Evolutionary conservation across 192 early-diverging fungal species (phyloP).

Genomic region (Dissophora ornata): DNA sequence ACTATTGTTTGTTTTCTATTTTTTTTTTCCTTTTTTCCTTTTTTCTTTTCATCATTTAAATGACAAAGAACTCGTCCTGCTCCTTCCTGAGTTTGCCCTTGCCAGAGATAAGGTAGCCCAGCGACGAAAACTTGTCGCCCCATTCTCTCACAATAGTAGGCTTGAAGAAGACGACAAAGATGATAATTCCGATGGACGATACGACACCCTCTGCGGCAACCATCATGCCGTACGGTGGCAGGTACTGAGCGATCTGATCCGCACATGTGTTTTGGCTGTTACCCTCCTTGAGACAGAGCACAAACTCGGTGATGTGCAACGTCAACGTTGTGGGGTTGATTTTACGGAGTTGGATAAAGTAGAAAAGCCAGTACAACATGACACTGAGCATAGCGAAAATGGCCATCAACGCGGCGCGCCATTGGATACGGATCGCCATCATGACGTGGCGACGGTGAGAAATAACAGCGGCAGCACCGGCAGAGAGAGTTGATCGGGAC

Average conservation of each 20-base stretch:
- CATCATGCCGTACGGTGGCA: constrained; percentile 62
- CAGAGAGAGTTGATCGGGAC: constrained; percentile 49
- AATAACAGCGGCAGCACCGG: constrained; percentile 32
- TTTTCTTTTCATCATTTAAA: constrained; percentile 30
- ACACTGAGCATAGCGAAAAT: constrained; percentile 54
- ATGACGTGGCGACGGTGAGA: constrained; percentile 61
- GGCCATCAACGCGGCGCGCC: constrained; percentile 64
- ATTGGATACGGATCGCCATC: constrained; percentile 65
- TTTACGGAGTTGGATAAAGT: constrained; percentile 58
- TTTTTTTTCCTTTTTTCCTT: constrained; percentile 1
- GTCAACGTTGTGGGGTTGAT: constrained; percentile 25
- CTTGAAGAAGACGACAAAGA: constrained; percentile 64
- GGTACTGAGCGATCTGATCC: constrained; percentile 31
- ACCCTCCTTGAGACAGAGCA: constrained; percentile 57
- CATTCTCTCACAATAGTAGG: constrained; percentile 55
- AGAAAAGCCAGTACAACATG: constrained; percentile 68
- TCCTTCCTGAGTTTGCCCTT: constrained; percentile 50
- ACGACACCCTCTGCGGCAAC: constrained; percentile 60
- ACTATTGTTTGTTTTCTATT: background rate
- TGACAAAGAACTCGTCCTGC: constrained; percentile 65
- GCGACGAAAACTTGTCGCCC: constrained; percentile 56
- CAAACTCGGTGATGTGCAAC: constrained; percentile 38
- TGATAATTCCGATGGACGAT: constrained; percentile 55
- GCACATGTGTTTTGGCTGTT: constrained; percentile 54
- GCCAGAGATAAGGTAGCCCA: constrained; percentile 44